Evolutionary conservation across 202 grass and related monocot genomes (phyloP).

Genomic region (Hordeum pubiflorum): DNA sequence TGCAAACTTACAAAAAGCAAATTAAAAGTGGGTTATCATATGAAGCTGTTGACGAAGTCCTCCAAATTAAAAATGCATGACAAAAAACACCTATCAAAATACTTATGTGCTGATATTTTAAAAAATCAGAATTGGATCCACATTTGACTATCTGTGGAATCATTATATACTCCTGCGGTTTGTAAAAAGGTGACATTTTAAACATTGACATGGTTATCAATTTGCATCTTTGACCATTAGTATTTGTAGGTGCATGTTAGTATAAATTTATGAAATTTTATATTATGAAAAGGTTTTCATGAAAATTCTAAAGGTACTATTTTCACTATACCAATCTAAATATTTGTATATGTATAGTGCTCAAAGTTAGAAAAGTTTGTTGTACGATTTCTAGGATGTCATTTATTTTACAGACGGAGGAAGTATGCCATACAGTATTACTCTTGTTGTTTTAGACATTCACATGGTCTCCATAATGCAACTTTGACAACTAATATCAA

Average conservation of each 20-base stretch:
- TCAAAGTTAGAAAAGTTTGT: background rate
- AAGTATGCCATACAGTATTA: background rate
- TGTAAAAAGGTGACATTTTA: background rate
- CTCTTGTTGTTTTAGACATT: background rate
- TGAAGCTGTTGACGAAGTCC: background rate
- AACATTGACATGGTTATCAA: background rate
- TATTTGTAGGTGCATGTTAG: background rate
- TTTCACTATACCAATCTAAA: background rate
- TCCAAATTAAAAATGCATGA: background rate
- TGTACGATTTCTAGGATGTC: background rate
- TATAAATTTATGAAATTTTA: background rate
- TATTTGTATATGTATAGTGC: background rate
- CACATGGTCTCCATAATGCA: background rate
- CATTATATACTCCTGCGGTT: background rate
- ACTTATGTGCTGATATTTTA: background rate
- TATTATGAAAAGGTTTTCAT: background rate
- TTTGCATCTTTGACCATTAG: background rate
- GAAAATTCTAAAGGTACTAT: background rate
- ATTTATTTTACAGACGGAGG: background rate
- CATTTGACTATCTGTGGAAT: background rate
- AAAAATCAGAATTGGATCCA: background rate
- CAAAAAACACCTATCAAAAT: background rate
- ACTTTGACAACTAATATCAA: background rate
- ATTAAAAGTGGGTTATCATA: background rate
- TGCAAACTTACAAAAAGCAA: background rate